Evolutionary conservation across 2,329 filamentous ascomycete genomes (phyloP), one percentile per base, ranked within the genome.

Genomic region (Cordyceps pruinosa): DNA sequence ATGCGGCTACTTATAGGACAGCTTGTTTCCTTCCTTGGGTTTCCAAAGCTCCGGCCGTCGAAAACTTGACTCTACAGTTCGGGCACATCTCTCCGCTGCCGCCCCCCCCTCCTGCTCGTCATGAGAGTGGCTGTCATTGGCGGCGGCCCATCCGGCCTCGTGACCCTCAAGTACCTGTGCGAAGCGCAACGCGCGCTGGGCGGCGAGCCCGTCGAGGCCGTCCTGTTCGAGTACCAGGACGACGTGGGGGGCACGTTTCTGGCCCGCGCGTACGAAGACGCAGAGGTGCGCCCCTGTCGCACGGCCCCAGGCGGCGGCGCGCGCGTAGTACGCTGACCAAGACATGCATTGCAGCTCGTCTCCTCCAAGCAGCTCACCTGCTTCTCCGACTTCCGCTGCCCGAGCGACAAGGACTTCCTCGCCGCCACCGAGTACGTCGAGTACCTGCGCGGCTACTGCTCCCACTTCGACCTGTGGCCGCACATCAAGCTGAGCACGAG

Each of bases 331-430:
- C n/a, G n/a, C n/a, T n/a, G n/a, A n/a, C n/a, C n/a, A n/a, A n/a
- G n/a, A n/a, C n/a, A n/a, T n/a, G n/a, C n/a, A n/a, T n/a, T n/a
- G 13, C 42, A 74, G 72, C 69, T 78, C 2, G 77, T 80, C 1
- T 77, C 74, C 1, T 78, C 76, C 3, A 78, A 77, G 59, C 76
- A 78, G 44, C 68, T 81, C 9, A 80, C 77, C 0, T 67, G 73
- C 19, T 80, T 80, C 60, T 80, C 77, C 1, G 77, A 80, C 60
- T 77, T 76, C 58, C 72, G 77, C 1, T 69, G 75, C 5, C 66
- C 73, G 2, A 50, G 66, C 1, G 69, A 75, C 10, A 70, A 70
- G 1, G 76, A 79, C 59, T 79, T 79, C 57, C 61, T 78, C 8
- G 70, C 70, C 2, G 69, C 73, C 0, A 60, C 67, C 8, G 62